Evolutionary conservation across 148 eudicot species (phyloP).

Genomic region (Silene conica): DNA sequence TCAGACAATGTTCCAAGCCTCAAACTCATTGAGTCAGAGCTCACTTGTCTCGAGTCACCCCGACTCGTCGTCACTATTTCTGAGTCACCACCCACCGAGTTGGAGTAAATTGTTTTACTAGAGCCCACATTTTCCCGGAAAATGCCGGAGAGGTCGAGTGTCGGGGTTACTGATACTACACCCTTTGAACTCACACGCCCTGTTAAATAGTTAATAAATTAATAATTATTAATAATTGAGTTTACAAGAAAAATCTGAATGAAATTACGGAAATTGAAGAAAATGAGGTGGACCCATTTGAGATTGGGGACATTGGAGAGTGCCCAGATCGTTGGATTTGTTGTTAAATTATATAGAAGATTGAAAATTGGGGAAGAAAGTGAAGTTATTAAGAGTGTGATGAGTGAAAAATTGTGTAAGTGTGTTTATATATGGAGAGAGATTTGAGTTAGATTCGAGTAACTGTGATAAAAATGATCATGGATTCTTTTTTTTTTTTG

Average conservation of each 20-base stretch:
- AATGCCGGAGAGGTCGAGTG: constrained; percentile 64
- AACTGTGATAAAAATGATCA: too few relatives aligned
- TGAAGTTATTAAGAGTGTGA: not conserved
- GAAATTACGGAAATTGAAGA: not conserved
- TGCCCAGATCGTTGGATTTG: constrained; percentile 36
- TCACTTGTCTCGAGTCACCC: constrained; percentile 42
- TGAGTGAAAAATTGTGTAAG: not conserved
- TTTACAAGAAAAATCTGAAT: not conserved
- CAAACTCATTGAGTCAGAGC: constrained; percentile 74
- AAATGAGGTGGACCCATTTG: not conserved
- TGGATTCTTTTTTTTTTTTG: too few relatives aligned
- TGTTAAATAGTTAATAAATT: constrained; percentile 27
- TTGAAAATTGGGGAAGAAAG: not conserved
- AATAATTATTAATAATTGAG: not conserved
- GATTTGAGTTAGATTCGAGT: too few relatives aligned
- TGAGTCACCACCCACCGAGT: constrained; percentile 19
- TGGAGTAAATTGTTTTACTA: not conserved
- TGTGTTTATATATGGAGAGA: not conserved
- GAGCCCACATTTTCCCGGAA: constrained; percentile 39
- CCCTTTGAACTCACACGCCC: constrained; percentile 94
- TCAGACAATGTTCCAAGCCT: constrained; percentile 75
- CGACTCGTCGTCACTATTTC: constrained; percentile 23
- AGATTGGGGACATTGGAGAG: constrained; percentile 20
- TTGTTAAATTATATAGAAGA: not conserved
- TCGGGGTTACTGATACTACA: constrained; percentile 80